phyloP scores from a whole-genome alignment of 305 asterid genomes.

The Fraxinus baroniana region DNA sequence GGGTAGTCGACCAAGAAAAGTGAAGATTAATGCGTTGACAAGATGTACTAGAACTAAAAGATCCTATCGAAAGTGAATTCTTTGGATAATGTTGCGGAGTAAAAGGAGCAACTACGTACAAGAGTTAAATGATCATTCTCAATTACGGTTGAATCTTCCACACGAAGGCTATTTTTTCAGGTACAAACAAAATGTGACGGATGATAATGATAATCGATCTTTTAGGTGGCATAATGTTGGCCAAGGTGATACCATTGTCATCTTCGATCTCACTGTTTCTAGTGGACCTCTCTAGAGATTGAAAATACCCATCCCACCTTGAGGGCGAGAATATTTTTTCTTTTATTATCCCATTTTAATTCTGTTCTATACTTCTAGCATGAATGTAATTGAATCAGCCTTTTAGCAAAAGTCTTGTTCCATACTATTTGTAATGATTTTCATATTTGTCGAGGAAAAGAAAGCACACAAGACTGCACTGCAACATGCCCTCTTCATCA shows the following conservation, averaged over 20 bases:
- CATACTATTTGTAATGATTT: no score
- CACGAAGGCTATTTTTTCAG: constrained; percentile 28
- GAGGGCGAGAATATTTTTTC: no score
- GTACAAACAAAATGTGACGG: constrained; percentile 56
- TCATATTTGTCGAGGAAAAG: no score
- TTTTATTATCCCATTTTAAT: no score
- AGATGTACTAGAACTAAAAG: constrained; percentile 30
- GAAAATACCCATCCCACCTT: no score
- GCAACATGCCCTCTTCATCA: no score
- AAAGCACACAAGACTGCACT: no score
- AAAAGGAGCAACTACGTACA: constrained; percentile 42
- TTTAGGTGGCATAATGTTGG: constrained; percentile 18
- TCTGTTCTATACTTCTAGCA: no score
- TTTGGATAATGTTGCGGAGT: constrained; percentile 42
- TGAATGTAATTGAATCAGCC: no score
- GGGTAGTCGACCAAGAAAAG: constrained; percentile 22
- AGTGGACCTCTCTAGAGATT: constrained; percentile 29
- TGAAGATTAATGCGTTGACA: constrained; percentile 24
- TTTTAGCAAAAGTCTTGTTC: no score
- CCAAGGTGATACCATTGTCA: constrained; percentile 57
- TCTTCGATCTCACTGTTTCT: constrained; percentile 56
- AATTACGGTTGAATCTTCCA: constrained; percentile 38
- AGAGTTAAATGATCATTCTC: constrained; percentile 26
- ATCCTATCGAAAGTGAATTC: constrained; percentile 37
- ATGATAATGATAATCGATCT: constrained; percentile 43